Percentiles rank a stretch among this genome's conserved stretches.
Evolutionary conservation across 2,329 filamentous ascomycete species (phyloP).

Genomic region (Aureobasidium vineae): DNA sequence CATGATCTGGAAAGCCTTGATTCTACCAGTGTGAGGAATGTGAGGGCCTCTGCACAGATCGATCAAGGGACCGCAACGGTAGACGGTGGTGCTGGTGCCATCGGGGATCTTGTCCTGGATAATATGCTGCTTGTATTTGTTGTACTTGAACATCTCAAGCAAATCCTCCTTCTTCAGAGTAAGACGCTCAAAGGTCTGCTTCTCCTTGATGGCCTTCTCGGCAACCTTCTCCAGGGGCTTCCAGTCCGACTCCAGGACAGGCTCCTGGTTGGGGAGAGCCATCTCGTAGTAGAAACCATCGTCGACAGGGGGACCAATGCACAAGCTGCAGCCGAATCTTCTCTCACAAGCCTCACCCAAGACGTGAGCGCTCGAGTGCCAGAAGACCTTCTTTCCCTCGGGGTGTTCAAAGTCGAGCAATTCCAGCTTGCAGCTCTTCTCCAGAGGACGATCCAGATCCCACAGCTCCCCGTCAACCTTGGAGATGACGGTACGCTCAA

Average conservation of each 20-base stretch:
- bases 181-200: constrained; percentile 89
- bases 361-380: constrained; percentile 94
- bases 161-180: constrained; percentile 87
- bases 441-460: constrained; percentile 88
- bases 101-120: constrained; percentile 90
- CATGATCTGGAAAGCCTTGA: constrained; percentile 93
- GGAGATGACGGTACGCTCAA: constrained; percentile 83
- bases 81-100: constrained; percentile 88
- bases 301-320: constrained; percentile 87
- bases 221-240: constrained; percentile 80
- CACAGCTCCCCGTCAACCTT: constrained; percentile 82
- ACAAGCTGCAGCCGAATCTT: constrained; percentile 86
- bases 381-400: constrained; percentile 90
- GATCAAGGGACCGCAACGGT: constrained; percentile 88
- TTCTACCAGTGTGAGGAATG: constrained; percentile 86
- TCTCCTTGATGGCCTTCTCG: constrained; percentile 86
- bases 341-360: constrained; percentile 93
- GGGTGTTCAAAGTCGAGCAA: constrained; percentile 76
- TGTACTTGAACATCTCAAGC: constrained; percentile 94
- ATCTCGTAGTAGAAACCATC: constrained; percentile 98
- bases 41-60: constrained; percentile 95
- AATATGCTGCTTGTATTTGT: constrained; percentile 98
- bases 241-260: constrained; percentile 74
- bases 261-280: constrained; percentile 70
- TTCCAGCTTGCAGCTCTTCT: constrained; percentile 81